phyloP scores from a whole-genome alignment of 75 land plant species.

The Pinus albicaulis region DNA sequence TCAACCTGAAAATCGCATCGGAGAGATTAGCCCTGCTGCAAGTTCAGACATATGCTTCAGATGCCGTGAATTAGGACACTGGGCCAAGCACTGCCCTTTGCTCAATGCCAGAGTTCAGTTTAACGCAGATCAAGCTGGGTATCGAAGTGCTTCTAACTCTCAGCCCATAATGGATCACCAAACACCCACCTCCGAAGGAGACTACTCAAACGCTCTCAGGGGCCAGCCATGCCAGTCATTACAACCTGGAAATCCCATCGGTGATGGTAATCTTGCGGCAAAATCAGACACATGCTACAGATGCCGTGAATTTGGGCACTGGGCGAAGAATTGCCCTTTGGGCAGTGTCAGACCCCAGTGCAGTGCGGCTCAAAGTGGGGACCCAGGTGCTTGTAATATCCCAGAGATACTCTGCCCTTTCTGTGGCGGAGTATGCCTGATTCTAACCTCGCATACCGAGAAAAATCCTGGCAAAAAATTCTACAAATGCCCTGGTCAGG shows the following conservation, averaged over 20 bases:
- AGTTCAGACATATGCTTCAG: not conserved
- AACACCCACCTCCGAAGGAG: not conserved
- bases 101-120: not conserved
- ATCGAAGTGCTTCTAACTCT: constrained; percentile 15
- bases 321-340: constrained; percentile 27
- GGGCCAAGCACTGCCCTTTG: constrained; percentile 10
- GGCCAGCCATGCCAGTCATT: too few species aligned
- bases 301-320: constrained; percentile 32
- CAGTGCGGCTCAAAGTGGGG: not conserved
- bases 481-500: constrained; percentile 29
- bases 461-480: constrained; percentile 30
- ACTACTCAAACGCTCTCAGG: too few species aligned
- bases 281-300: constrained; percentile 17
- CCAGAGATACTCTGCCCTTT: constrained; percentile 26
- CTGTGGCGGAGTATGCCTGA: constrained; percentile 29
- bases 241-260: too few species aligned
- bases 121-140: constrained; percentile 20
- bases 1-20: too few species aligned
- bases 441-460: constrained; percentile 22
- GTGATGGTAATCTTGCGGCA: not conserved
- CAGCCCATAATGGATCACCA: constrained; percentile 21
- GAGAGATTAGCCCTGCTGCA: too few species aligned
- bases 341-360: not conserved
- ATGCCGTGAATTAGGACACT: constrained; percentile 23
- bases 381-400: not conserved